These are phyloP conservation scores for Ceratocystis variospora DNA, from an alignment of 2,329 filamentous ascomycete species.

Conservation along the genomic window DNA sequence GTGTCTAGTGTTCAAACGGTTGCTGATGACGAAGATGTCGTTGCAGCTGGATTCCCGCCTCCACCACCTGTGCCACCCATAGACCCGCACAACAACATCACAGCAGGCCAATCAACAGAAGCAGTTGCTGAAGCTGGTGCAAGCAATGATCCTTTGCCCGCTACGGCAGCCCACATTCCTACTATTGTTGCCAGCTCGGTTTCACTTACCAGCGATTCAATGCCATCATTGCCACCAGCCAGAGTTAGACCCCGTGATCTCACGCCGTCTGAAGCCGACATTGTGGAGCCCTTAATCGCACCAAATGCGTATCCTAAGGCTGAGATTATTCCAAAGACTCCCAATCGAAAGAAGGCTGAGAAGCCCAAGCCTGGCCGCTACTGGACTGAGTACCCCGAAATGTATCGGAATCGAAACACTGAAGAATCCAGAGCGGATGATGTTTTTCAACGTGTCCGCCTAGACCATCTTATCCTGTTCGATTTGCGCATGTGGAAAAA, in stretches of 20 bases:
- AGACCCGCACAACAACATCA: slow-evolving; percentile 30
- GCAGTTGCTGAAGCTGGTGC: neutral
- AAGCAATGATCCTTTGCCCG: neutral
- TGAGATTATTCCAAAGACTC: slow-evolving; percentile 65
- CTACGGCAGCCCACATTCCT: slow-evolving; percentile 49
- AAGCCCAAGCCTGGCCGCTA: slow-evolving; percentile 53
- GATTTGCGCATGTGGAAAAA: slow-evolving; percentile 96
- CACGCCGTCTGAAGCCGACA: slow-evolving; percentile 61
- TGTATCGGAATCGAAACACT: slow-evolving; percentile 50
- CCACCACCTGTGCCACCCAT: slow-evolving; percentile 51
- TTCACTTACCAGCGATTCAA: slow-evolving; percentile 23
- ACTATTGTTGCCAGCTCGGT: slow-evolving; percentile 38
- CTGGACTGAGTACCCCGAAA: slow-evolving; percentile 70
- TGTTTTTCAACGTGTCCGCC: slow-evolving; percentile 71
- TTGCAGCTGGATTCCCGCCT: slow-evolving; percentile 59
- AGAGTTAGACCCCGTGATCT: slow-evolving; percentile 42
- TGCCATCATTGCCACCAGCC: slow-evolving; percentile 26
- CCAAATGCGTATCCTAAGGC: slow-evolving; percentile 51
- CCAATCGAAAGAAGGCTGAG: slow-evolving; percentile 36
- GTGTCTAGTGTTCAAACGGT: neutral
- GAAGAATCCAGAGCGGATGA: slow-evolving; percentile 65
- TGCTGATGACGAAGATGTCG: slow-evolving; percentile 29
- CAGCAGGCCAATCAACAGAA: slow-evolving; percentile 27
- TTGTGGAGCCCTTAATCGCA: slow-evolving; percentile 51
- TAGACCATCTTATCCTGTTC: slow-evolving; percentile 91